Evolutionary conservation across 2,329 filamentous ascomycete species (phyloP), one percentile per base, ranked within the genome.

Genomic region (Xylariaceae sp.): DNA sequence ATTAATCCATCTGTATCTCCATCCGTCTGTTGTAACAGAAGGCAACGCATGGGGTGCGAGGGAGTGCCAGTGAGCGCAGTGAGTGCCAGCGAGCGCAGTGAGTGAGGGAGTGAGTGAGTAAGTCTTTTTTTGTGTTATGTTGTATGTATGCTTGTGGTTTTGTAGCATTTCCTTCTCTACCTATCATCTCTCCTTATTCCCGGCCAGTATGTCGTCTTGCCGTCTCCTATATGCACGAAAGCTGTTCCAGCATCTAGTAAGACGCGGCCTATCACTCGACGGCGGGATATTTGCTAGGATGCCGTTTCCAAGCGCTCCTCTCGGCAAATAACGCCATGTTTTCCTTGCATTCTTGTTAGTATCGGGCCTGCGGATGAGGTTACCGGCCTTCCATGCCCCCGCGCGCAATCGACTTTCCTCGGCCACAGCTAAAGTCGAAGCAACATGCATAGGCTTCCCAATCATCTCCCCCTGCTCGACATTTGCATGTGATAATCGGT

Each of bases 311-410:
- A 64, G 51, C 34, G 41, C 44, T 62, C 21, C 44, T 46, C 55
- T 61, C 64, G 63, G 66, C 60, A 65, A 52, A 62, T 65, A 56
- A 54, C 56, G 54, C 54, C 55, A 55, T 46, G 49, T 55, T 51
- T 57, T 55, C 57, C 54, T 49, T 51, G 53, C 54, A 54, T 57
- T 55, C 57, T 56, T 57, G 57, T 52, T 49, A 49, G 53, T 53
- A 48, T 67, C 67, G 67, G 67, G 53, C 61, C 59, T 67, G 61
- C 67, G 67, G 67, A 69, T 67, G 63, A 61, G 59, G 59, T 57
- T 44, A 60, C 58, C 60, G 58, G 56, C 60, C 61, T 56, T 49
- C 58, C 47, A 57, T 46, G 42, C 48, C 55, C 47, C 58, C 57
- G 50, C 47, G 16, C 21, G 66, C 66, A 68, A 67, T 69, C 64